A percentile compares a stretch with the other conserved stretches of the same genome.
phyloP scores from a whole-genome alignment of 768 basidiomycete genomes.

The Panaeolus cyanescens region DNA sequence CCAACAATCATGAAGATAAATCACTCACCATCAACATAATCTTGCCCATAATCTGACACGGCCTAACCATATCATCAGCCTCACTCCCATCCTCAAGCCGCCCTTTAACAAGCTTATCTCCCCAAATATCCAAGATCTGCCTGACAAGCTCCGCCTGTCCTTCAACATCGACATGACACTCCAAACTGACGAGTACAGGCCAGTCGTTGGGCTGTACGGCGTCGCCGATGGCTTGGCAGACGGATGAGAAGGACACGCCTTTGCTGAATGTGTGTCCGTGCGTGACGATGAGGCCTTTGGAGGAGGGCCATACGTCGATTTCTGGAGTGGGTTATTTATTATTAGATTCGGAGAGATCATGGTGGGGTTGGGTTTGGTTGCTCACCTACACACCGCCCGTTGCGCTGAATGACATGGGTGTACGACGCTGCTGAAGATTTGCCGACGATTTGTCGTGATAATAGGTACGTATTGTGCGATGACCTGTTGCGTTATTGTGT shows the following conservation, averaged over 20 bases:
- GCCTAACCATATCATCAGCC: constrained; percentile 39
- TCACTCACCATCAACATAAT: constrained; percentile 59
- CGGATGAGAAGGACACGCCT: constrained; percentile 50
- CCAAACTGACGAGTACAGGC: constrained; percentile 62
- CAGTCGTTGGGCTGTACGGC: constrained; percentile 43
- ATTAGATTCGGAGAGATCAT: no score
- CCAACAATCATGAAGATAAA: background rate
- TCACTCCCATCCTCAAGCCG: constrained; percentile 33
- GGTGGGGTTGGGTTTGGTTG: background rate
- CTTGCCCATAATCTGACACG: constrained; percentile 48
- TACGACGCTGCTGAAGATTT: constrained; percentile 55
- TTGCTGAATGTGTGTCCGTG: constrained; percentile 63
- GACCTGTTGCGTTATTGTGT: constrained; percentile 40
- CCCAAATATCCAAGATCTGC: constrained; percentile 53
- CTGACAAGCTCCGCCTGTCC: constrained; percentile 55
- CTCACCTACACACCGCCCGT: constrained; percentile 55
- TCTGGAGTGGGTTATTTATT: constrained; percentile 31
- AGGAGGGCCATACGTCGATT: constrained; percentile 67
- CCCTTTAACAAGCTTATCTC: constrained; percentile 47
- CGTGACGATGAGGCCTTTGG: constrained; percentile 55
- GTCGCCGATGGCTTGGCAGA: constrained; percentile 53
- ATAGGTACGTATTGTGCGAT: constrained; percentile 69
- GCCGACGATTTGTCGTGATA: constrained; percentile 58
- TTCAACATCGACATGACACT: constrained; percentile 57
- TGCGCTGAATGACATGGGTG: constrained; percentile 50